phyloP scores from a whole-genome alignment of 176 grass and related monocot genomes.

The Aegilops tauschii region DNA sequence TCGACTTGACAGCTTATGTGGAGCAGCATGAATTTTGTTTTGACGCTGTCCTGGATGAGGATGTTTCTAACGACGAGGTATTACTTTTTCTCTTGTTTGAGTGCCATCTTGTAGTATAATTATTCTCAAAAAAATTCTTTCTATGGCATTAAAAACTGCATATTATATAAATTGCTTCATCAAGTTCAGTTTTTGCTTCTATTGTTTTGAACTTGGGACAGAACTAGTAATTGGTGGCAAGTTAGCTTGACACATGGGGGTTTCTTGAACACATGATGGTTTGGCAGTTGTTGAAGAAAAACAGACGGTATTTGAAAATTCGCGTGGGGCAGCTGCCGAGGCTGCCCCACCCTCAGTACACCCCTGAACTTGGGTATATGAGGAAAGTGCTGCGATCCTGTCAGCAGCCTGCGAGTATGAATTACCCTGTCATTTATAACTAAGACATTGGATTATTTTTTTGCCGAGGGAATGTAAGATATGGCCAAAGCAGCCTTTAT shows the following conservation, averaged over 20 bases:
- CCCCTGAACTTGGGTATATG: too few species aligned
- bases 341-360: neutral
- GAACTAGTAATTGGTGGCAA: slow-evolving; percentile 6
- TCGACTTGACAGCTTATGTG: slow-evolving; percentile 96
- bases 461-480: neutral
- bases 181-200: neutral
- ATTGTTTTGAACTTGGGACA: neutral
- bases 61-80: slow-evolving; percentile 98
- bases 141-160: neutral
- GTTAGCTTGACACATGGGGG: neutral
- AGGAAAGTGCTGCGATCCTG: neutral
- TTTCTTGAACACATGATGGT: neutral
- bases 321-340: neutral
- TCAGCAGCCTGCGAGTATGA: neutral
- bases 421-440: neutral
- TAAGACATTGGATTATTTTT: neutral
- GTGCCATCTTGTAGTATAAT: neutral
- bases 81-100: slow-evolving; percentile 26
- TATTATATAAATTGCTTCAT: neutral
- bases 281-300: neutral
- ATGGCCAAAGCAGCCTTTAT: neutral
- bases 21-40: slow-evolving; percentile 97
- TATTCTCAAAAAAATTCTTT: neutral
- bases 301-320: neutral
- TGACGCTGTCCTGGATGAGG: slow-evolving; percentile 90